Base-by-base conservation (phyloP, 2,329 filamentous ascomycete species). In the Aureobasidium sp. region DNA sequence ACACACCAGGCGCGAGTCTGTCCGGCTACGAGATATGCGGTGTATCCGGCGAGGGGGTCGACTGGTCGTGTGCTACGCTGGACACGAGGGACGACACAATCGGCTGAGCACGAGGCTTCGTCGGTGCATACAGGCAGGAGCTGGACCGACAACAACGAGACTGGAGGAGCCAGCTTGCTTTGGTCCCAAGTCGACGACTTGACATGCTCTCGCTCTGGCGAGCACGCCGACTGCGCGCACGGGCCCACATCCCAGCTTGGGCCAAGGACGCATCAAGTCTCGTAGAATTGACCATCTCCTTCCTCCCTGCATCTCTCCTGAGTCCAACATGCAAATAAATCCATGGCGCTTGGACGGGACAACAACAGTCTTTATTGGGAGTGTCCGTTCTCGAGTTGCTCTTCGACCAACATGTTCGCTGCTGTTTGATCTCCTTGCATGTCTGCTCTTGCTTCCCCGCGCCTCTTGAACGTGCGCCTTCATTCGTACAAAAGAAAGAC, bases 1-100 rank as follows among this genome's bases (percentile, higher is more conserved):
- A 49, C 52, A 57, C 49, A 49, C 44, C 51, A 56, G 61, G 61
- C 44, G 49, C 60, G 60, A 55, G 41, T 55, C 45, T 56, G 41
- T 31, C 45, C 45, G 59, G 60, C 41, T 58, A 48, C 52, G 22
- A 59, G 58, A 63, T 56, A 53, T 60, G 57, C 41, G 42, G 20
- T 61, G 63, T 55, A 63, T 52, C 56, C 39, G 51, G 52, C 12
- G 39, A 36, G 37, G 37, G 27, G 39, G 51, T 55, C 31, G 59
- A 37, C 39, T 31, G 36, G 59, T 49, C 31, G 36, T 44, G 48
- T 58, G 55, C 55, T 55, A 55, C 42, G 7, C 55, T 6, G 31
- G 34, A 29, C 55, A 58, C 42, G 55, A 58, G 55, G 29, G 53
- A 55, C 55, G 31, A 44, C 55, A 56, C 49, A 42, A 22, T 34